Evolutionary conservation across 2,329 filamentous ascomycete genomes (phyloP).

Genomic region (Lasiodiplodia gonubiensis): DNA sequence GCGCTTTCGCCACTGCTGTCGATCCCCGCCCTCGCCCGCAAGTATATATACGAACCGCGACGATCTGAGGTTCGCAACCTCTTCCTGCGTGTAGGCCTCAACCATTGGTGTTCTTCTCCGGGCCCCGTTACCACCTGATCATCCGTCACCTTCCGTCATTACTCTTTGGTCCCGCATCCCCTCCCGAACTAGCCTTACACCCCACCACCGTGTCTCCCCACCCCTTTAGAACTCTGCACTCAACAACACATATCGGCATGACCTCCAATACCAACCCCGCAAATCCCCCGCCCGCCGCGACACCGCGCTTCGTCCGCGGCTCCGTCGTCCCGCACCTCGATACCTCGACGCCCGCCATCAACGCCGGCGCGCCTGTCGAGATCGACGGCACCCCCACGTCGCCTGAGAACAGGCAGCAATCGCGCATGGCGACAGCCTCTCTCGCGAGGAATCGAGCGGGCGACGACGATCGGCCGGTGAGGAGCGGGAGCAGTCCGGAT

Average conservation of each 20-base stretch:
- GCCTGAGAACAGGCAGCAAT: not conserved
- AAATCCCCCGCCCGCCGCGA: not conserved
- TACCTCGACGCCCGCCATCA: constrained; percentile 48
- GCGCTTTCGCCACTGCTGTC: not conserved
- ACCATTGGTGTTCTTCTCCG: not conserved
- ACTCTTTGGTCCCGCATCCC: not conserved
- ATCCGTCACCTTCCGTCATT: not conserved
- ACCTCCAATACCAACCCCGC: not conserved
- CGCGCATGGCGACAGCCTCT: not conserved
- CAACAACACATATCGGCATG: not conserved
- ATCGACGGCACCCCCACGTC: constrained; percentile 44
- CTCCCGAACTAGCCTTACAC: not conserved
- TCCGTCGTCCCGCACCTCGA: constrained; percentile 41
- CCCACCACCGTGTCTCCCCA: no score
- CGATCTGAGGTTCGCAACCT: not conserved
- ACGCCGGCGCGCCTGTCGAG: constrained; percentile 50
- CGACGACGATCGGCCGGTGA: not conserved
- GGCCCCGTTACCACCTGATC: not conserved
- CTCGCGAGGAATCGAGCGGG: constrained; percentile 28
- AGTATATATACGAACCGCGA: no score
- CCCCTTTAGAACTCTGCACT: not conserved
- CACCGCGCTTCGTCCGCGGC: constrained; percentile 30
- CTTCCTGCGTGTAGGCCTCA: not conserved
- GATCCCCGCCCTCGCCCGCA: not conserved
- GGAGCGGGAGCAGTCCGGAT: constrained; percentile 32